Evolutionary conservation across 1,284 basidiomycete genomes (phyloP), one percentile per base, ranked within the genome.

Genomic region (Macrocybe sp.): DNA sequence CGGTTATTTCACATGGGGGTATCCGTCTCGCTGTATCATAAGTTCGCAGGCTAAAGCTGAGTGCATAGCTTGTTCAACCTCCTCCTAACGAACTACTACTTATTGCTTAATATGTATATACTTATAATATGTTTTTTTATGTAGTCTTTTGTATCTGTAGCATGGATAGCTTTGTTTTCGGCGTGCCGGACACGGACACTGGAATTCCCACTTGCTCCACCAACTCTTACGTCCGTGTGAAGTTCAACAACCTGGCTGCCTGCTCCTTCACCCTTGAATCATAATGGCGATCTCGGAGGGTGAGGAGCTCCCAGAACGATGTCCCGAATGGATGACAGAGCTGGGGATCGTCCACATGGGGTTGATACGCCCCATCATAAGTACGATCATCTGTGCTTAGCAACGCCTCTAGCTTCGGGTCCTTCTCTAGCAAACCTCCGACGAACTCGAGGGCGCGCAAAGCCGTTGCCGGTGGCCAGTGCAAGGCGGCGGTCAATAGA

Each of bases 281-380:
- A 61, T 74, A 79, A 63, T 92, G 84, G n/a, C 62, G 63, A 55
- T 65, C 61, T 51, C 68, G 71, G 46, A 92, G 66, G 49, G 79
- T 60, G 51, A 77, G 70, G 46, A 89, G 63, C 67, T 91, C 88
- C 73, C 81, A 90, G 51, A 85, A 78, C 16, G 75, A 79, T 28
- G 83, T 78, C 47, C 79, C 84, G 58, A 89, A 84, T 44, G 88
- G 75, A 63, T 85, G 80, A 57, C 76, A 78, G 42, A 96, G 69
- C 60, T 94, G 88, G 39, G 92, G 92, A 67, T 97, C 92, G 57
- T 93, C 88, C 40, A 92, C 71, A 50, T 88, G 86, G 1, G 85
- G 79, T 36, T 85, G 81, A 65, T 93, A 94, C 36, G 88, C 72
- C 6, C 92, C 93, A 63, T 92, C 85, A 47, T 76, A 78, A 39